Evolutionary conservation across 2,329 filamentous ascomycete species (phyloP), one percentile per base, ranked within the genome.

Genomic region (Myriosclerotinia scirpicola): DNA sequence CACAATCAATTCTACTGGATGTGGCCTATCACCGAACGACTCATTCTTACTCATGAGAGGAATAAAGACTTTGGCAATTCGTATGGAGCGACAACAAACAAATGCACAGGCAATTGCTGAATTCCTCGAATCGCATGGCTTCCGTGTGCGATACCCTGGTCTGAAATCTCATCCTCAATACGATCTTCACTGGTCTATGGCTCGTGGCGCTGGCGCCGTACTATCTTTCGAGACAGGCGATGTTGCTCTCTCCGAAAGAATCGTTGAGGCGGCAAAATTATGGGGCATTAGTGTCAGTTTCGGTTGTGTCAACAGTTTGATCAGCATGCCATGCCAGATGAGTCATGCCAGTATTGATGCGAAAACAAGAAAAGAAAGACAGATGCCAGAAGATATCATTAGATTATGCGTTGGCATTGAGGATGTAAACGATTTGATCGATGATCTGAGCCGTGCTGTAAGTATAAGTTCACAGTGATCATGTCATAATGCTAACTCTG

Each of bases 271-370:
- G 40, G 91, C 95, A 2, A 87, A 91, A 71, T 82, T 99, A 42
- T 99, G 92, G 88, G 93, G 91, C 44, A 99, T 99, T 73, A 96
- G 91, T 71, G 95, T 99, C 68, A 97, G 92, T 76, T 99, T 99
- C 77, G 95, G 95, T 58, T 98, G 95, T 77, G 95, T 99, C 71
- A 99, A 99, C 81, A 96, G 92, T 77, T 82, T 99, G 78, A 99
- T 99, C 79, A 97, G 93, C 81, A 97, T 99, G 94, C 94, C 95
- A 11, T 99, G 95, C 81, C 93, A 94, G 75, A 99, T 99, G 96
- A 98, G 94, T 80, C 95, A 99, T 79, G 95, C 95, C 50, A 97
- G 92, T 77, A 99, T 99, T 75, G 95, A 98, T 76, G 91, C 93
- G 67, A 96, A 97, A 82, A 98, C 93, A 63, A 84, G 95, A 72